phyloP scores from a whole-genome alignment of 176 grass and related monocot species.

The Typha latifolia region DNA sequence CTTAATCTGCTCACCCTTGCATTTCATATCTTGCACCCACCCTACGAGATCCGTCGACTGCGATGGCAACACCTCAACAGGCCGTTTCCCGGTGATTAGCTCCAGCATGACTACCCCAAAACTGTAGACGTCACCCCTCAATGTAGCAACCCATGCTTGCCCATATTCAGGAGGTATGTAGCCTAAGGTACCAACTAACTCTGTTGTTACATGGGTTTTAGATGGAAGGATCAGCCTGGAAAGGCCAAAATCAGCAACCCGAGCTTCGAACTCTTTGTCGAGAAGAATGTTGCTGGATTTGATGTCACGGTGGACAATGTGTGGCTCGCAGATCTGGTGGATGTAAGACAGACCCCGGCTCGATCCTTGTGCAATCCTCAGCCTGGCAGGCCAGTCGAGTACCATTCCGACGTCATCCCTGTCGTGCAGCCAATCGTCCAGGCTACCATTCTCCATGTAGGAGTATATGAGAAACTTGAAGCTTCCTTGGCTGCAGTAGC shows the following conservation, averaged over 20 bases:
- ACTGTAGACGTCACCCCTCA: neutral
- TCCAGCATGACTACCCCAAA: no score
- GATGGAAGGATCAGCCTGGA: constrained; percentile 29
- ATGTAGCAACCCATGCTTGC: constrained; percentile 41
- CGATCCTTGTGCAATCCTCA: constrained; percentile 27
- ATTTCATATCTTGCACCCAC: constrained; percentile 28
- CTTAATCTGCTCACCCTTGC: constrained; percentile 11
- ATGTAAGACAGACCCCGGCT: constrained; percentile 46
- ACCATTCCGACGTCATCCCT: neutral
- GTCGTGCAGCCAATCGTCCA: constrained; percentile 44
- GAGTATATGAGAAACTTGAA: constrained; percentile 41
- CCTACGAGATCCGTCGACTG: constrained; percentile 16
- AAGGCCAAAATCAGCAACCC: constrained; percentile 50
- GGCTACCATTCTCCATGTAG: constrained; percentile 59
- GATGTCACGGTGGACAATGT: constrained; percentile 12
- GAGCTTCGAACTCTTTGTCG: constrained; percentile 3
- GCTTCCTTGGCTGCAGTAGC: constrained; percentile 38
- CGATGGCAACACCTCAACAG: constrained; percentile 18
- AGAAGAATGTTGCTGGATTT: constrained; percentile 17
- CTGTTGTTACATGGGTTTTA: constrained; percentile 43
- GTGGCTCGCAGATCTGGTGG: constrained; percentile 42
- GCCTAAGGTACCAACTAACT: constrained; percentile 12
- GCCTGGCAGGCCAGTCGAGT: constrained; percentile 30
- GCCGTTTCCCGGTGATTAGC: constrained; percentile 9
- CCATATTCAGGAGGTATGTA: constrained; percentile 62